These are phyloP conservation scores for Priceomyces medius DNA, from an alignment of 805 yeast species.

Conservation along the genomic window DNA sequence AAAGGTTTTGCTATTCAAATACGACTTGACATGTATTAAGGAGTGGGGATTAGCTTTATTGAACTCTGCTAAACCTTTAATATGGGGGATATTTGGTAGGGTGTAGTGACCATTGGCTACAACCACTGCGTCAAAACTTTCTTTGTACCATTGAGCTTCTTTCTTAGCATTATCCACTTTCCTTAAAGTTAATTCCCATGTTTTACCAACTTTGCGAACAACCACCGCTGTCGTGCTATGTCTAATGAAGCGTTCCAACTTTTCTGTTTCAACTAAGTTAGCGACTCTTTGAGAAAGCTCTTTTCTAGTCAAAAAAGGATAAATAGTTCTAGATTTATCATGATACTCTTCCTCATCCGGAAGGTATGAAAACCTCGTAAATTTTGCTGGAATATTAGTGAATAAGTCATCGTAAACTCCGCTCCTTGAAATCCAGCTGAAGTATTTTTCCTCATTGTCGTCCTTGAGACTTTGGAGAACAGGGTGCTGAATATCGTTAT, in stretches of 20 bases:
- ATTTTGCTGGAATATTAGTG: slow-evolving; percentile 41
- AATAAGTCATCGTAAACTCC: slow-evolving; percentile 40
- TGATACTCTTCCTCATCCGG: slow-evolving; percentile 21
- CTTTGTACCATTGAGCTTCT: slow-evolving; percentile 42
- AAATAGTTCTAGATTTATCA: slow-evolving; percentile 23
- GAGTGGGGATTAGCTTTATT: slow-evolving; percentile 41
- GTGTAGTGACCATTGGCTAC: slow-evolving; percentile 66
- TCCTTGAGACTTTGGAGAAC: slow-evolving; percentile 5
- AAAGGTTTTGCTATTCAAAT: slow-evolving; percentile 46
- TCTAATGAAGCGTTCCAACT: slow-evolving; percentile 32
- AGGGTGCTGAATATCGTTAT: slow-evolving; percentile 19
- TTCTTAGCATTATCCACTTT: slow-evolving; percentile 7
- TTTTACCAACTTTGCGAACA: slow-evolving; percentile 17
- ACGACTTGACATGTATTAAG: slow-evolving; percentile 58
- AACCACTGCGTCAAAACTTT: slow-evolving; percentile 58
- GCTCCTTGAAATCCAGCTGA: slow-evolving; percentile 25
- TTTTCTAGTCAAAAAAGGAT: slow-evolving; percentile 38
- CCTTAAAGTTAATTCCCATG: slow-evolving; percentile 39
- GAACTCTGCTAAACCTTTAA: slow-evolving; percentile 54
- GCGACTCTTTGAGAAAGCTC: slow-evolving; percentile 29
- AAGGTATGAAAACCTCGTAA: slow-evolving; percentile 38
- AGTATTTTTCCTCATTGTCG: slow-evolving; percentile 26
- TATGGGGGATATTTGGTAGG: slow-evolving; percentile 58
- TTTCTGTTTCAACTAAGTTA: slow-evolving; percentile 25
- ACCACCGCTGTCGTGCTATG: slow-evolving; percentile 39